A percentile compares a stretch with the other conserved stretches of the same genome.
Evolutionary conservation across 495 filamentous ascomycete genomes (phyloP).

Genomic region (Neurospora terricola): DNA sequence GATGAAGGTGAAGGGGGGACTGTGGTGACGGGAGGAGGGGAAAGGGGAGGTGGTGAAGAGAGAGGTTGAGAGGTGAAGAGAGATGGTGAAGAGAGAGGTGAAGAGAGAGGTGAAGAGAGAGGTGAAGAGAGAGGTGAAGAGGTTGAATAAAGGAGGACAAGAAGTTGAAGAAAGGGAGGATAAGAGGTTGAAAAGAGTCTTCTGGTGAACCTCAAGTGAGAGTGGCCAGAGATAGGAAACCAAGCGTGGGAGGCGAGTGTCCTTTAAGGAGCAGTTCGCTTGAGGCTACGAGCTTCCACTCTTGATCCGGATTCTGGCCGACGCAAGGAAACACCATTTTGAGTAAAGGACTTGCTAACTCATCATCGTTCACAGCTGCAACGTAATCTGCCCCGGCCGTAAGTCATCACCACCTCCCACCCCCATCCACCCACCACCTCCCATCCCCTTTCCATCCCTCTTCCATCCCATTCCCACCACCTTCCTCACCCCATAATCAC

Average conservation of each 20-base stretch:
- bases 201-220: neutral
- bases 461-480: too few relatives aligned
- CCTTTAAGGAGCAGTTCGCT: neutral
- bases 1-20: conserved; percentile 24
- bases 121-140: neutral
- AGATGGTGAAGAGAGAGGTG: neutral
- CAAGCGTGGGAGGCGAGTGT: neutral
- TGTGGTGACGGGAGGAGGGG: neutral
- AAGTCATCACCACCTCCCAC: conserved; percentile 19
- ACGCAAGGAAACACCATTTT: too few relatives aligned
- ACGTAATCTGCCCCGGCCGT: conserved; percentile 60
- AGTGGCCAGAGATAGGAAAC: neutral
- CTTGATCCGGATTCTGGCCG: too few relatives aligned
- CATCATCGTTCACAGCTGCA: conserved; percentile 27
- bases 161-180: too few relatives aligned
- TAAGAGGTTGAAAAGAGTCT: neutral
- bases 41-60: neutral
- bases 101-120: neutral
- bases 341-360: neutral
- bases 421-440: too few relatives aligned
- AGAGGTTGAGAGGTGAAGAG: neutral
- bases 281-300: too few relatives aligned
- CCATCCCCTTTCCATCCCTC: neutral
- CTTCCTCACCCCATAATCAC: too few relatives aligned
- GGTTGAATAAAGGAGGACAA: too few relatives aligned